phyloP scores from a whole-genome alignment of 331 rosid species.

The Quercus phellos region DNA sequence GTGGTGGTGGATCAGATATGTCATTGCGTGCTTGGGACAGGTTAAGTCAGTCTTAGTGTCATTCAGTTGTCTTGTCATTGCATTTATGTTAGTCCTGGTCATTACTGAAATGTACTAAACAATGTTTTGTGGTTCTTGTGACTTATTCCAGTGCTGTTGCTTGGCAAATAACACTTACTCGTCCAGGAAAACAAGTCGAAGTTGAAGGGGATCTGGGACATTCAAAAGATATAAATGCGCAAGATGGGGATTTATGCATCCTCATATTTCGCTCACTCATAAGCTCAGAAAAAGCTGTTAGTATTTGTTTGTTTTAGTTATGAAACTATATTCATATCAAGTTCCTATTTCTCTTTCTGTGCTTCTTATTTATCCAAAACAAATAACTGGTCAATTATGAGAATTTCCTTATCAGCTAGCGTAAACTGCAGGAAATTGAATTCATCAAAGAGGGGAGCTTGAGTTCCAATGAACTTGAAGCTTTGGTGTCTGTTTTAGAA shows the following conservation, averaged over 20 bases:
- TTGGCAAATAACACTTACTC: slow-evolving; percentile 73
- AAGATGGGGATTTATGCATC: slow-evolving; percentile 50
- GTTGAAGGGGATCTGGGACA: slow-evolving; percentile 32
- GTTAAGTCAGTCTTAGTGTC: slow-evolving; percentile 24
- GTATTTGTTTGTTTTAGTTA: slow-evolving; percentile 23
- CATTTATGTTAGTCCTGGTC: neutral
- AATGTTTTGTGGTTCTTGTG: slow-evolving; percentile 22
- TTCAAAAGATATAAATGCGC: slow-evolving; percentile 24
- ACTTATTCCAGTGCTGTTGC: slow-evolving; percentile 59
- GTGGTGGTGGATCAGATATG: slow-evolving; percentile 63
- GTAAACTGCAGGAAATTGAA: slow-evolving; percentile 75
- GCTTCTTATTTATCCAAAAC: slow-evolving; percentile 1
- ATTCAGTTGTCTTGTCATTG: neutral
- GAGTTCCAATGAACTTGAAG: slow-evolving; percentile 68
- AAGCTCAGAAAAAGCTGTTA: slow-evolving; percentile 67
- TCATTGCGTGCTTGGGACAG: slow-evolving; percentile 83
- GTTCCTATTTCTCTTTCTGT: slow-evolving; percentile 7
- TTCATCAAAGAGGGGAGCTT: slow-evolving; percentile 68
- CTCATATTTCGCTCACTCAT: slow-evolving; percentile 63
- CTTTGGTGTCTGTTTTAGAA: slow-evolving; percentile 68
- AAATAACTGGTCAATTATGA: neutral
- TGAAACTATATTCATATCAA: neutral
- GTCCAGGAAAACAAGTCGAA: slow-evolving; percentile 37
- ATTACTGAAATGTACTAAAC: slow-evolving; percentile 3
- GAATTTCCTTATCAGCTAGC: neutral